phyloP scores from a whole-genome alignment of 306 rosid species.

The Cucumis melo region DNA sequence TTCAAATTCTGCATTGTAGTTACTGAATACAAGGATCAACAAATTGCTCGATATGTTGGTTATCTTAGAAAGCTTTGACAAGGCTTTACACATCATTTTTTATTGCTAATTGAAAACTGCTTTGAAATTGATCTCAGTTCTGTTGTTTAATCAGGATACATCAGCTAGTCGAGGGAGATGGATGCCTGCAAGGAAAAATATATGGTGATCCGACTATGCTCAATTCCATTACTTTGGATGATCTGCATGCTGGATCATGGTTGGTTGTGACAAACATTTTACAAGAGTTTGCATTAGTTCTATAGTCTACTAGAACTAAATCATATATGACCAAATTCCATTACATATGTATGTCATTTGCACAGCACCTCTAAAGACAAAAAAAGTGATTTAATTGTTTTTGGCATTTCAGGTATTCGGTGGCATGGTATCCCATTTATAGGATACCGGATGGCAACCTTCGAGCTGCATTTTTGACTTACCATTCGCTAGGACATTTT shows the following conservation, averaged over 20 bases:
- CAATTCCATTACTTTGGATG: constrained; percentile 37
- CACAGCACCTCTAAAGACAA: constrained; percentile 4
- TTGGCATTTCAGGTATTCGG: constrained; percentile 63
- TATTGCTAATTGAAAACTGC: not conserved
- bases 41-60: not conserved
- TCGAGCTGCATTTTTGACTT: constrained; percentile 76
- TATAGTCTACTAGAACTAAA: not conserved
- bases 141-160: constrained; percentile 41
- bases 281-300: not conserved
- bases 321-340: not conserved
- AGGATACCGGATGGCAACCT: constrained; percentile 76
- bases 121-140: constrained; percentile 10
- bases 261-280: constrained; percentile 12
- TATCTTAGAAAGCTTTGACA: not conserved
- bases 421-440: constrained; percentile 94
- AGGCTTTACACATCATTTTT: not conserved
- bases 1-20: not conserved
- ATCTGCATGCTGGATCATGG: constrained; percentile 79
- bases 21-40: not conserved
- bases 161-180: constrained; percentile 41
- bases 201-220: constrained; percentile 59
- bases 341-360: not conserved
- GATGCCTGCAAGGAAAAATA: constrained; percentile 20
- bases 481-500: constrained; percentile 73
- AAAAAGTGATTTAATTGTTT: constrained; percentile 14